phyloP scores from a whole-genome alignment of 139 green algal species.

The Chlorella sp. region DNA sequence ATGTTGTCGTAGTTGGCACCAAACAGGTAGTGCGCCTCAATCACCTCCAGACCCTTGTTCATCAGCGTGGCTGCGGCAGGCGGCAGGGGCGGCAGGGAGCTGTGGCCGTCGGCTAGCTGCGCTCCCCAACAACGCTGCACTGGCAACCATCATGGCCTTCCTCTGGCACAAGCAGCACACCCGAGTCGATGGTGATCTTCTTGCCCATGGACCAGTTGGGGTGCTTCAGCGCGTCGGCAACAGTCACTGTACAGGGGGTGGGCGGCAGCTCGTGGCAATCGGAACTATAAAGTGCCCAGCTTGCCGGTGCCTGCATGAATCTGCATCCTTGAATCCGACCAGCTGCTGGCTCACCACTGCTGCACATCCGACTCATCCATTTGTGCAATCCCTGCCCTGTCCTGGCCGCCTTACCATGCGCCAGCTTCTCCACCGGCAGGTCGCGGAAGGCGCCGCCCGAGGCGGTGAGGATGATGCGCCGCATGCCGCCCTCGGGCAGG shows the following conservation, averaged over 20 bases:
- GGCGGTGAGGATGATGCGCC: slow-evolving; percentile 98
- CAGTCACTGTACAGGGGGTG: slow-evolving; percentile 48
- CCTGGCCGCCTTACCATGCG: slow-evolving; percentile 22
- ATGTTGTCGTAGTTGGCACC: slow-evolving; percentile 98
- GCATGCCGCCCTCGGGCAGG: slow-evolving; percentile 94
- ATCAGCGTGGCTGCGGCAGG: slow-evolving; percentile 90
- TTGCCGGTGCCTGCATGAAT: too few relatives aligned
- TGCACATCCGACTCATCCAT: too few relatives aligned
- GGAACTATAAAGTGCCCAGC: too few relatives aligned
- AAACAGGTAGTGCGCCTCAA: slow-evolving; percentile 99
- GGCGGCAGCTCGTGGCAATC: too few relatives aligned
- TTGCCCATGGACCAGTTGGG: slow-evolving; percentile 97
- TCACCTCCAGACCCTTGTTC: slow-evolving; percentile 99
- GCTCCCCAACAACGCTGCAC: background rate
- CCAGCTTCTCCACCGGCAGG: slow-evolving; percentile 93
- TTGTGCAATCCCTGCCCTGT: too few relatives aligned
- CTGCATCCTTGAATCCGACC: too few relatives aligned
- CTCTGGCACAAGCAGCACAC: slow-evolving; percentile 18
- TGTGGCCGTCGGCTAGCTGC: background rate
- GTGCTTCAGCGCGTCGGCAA: slow-evolving; percentile 83
- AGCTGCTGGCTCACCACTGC: too few relatives aligned
- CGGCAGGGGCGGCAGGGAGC: background rate
- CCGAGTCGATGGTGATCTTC: slow-evolving; percentile 98
- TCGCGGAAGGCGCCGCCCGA: slow-evolving; percentile 98
- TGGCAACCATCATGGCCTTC: background rate